A percentile compares a stretch with the other conserved stretches of the same genome.
These are phyloP conservation scores for Trametes gibbosa DNA, from an alignment of 768 basidiomycete species.

Conservation along the genomic window DNA sequence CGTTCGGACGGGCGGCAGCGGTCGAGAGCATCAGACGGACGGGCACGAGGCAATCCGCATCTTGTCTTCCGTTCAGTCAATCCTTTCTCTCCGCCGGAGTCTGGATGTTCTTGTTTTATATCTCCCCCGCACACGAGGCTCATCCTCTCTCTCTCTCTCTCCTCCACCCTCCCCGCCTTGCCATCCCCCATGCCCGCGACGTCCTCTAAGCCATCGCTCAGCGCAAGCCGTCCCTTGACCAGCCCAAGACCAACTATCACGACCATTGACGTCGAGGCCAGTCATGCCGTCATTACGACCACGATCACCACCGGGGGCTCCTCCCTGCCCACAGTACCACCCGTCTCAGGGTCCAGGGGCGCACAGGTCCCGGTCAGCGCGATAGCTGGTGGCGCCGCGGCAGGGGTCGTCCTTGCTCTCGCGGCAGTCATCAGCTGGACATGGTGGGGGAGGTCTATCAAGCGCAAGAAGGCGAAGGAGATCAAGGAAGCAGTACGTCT, in stretches of 20 bases:
- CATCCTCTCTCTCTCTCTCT: not conserved
- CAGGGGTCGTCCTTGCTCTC: slow-evolving; percentile 47
- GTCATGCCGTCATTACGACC: slow-evolving; percentile 25
- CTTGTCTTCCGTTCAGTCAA: too few species aligned
- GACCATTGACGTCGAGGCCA: slow-evolving; percentile 4
- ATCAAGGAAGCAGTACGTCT: slow-evolving; percentile 31
- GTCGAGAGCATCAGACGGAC: slow-evolving; percentile 11
- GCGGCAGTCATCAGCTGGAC: slow-evolving; percentile 43
- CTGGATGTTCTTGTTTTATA: not conserved
- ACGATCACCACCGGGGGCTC: slow-evolving; percentile 26
- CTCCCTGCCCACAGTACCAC: not conserved
- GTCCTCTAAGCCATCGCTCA: not conserved
- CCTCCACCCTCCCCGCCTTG: not conserved
- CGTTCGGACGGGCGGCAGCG: slow-evolving; percentile 2
- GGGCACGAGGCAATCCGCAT: slow-evolving; percentile 16
- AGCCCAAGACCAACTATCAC: not conserved
- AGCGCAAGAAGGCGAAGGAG: slow-evolving; percentile 34
- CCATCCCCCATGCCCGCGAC: slow-evolving; percentile 12
- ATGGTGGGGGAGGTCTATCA: slow-evolving; percentile 44
- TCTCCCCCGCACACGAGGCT: slow-evolving; percentile 2
- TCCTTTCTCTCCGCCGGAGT: not conserved
- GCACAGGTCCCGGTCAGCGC: slow-evolving; percentile 42
- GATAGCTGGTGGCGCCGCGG: slow-evolving; percentile 49
- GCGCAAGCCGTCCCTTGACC: not conserved
- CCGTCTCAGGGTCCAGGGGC: not conserved